These are phyloP conservation scores for Tolypocladium inflatum DNA, from an alignment of 2,329 filamentous ascomycete species.

Conservation along the genomic window DNA sequence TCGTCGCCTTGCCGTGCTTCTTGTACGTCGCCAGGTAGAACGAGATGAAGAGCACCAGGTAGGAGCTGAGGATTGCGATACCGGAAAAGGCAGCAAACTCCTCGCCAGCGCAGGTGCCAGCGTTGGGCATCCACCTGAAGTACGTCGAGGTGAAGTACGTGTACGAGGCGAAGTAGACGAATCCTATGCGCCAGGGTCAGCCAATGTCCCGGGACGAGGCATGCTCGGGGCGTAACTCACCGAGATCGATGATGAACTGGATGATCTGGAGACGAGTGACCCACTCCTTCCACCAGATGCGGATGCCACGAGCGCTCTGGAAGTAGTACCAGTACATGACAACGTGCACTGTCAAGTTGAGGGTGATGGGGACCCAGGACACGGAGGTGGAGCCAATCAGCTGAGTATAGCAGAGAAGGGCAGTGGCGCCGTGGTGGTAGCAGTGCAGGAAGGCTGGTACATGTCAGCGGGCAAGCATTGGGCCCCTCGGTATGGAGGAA, in stretches of 20 bases:
- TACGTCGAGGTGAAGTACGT: slow-evolving; percentile 94
- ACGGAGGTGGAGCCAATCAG: slow-evolving; percentile 87
- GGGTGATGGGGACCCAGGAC: slow-evolving; percentile 86
- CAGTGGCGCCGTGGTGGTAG: slow-evolving; percentile 96
- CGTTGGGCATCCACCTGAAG: slow-evolving; percentile 75
- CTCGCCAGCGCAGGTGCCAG: slow-evolving; percentile 83
- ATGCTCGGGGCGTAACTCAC: slow-evolving; percentile 38
- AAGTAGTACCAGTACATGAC: slow-evolving; percentile 99
- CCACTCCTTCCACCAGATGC: slow-evolving; percentile 99
- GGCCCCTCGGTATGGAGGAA: not conserved
- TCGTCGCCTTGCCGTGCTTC: slow-evolving; percentile 70
- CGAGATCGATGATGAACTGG: slow-evolving; percentile 94
- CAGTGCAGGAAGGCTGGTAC: slow-evolving; percentile 85
- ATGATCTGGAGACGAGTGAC: slow-evolving; percentile 95
- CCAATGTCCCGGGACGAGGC: not conserved
- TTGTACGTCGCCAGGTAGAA: slow-evolving; percentile 98
- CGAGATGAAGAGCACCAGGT: slow-evolving; percentile 95
- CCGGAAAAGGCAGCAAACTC: slow-evolving; percentile 93
- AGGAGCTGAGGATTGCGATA: slow-evolving; percentile 85
- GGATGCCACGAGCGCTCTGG: slow-evolving; percentile 90
- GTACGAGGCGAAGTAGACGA: slow-evolving; percentile 99
- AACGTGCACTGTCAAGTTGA: slow-evolving; percentile 91
- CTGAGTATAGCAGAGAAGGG: slow-evolving; percentile 95
- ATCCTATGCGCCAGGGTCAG: slow-evolving; percentile 45
- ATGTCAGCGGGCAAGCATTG: slow-evolving; percentile 16